Evolutionary conservation across 495 filamentous ascomycete genomes (phyloP).

Genomic region (Penicillium riverlandense): DNA sequence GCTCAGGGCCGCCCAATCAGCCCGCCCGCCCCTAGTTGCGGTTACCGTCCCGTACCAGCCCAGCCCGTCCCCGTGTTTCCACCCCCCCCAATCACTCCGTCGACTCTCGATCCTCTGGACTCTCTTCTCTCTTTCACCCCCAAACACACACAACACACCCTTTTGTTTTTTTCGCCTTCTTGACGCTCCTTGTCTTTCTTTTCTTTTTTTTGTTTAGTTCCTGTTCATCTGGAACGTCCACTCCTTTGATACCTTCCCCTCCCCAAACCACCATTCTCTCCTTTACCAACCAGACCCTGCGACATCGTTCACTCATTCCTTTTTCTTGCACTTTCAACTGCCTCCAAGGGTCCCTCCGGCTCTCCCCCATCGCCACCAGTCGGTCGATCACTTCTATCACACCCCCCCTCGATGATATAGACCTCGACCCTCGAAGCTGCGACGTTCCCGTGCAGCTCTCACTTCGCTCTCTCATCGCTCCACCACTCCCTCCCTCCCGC

Average conservation of each 20-base stretch:
- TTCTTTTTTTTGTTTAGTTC: constrained; percentile 8
- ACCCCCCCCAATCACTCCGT: background rate
- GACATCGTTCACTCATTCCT: constrained; percentile 9
- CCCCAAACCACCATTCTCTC: constrained; percentile 13
- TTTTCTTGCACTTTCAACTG: constrained; percentile 9
- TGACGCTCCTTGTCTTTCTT: constrained; percentile 11
- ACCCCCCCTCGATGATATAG: constrained; percentile 18
- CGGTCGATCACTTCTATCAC: background rate
- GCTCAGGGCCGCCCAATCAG: too few species aligned
- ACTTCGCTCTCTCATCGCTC: constrained; percentile 1
- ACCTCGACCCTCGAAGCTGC: constrained; percentile 3
- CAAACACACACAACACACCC: too few species aligned
- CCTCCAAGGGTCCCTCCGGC: constrained; percentile 6
- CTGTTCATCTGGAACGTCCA: constrained; percentile 2
- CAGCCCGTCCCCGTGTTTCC: too few species aligned
- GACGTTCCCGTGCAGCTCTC: constrained; percentile 5
- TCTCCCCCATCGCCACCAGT: constrained; percentile 1
- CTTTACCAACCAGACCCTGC: constrained; percentile 9
- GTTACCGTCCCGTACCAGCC: too few species aligned
- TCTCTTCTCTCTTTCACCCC: constrained; percentile 1
- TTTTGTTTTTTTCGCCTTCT: constrained; percentile 3
- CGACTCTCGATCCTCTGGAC: constrained; percentile 6
- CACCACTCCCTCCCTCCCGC: background rate
- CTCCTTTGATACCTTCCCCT: constrained; percentile 6
- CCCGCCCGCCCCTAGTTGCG: too few species aligned